Conservation (phyloP, 2,329 filamentous ascomycete species). For the Dactylellina cionopaga region DNA sequence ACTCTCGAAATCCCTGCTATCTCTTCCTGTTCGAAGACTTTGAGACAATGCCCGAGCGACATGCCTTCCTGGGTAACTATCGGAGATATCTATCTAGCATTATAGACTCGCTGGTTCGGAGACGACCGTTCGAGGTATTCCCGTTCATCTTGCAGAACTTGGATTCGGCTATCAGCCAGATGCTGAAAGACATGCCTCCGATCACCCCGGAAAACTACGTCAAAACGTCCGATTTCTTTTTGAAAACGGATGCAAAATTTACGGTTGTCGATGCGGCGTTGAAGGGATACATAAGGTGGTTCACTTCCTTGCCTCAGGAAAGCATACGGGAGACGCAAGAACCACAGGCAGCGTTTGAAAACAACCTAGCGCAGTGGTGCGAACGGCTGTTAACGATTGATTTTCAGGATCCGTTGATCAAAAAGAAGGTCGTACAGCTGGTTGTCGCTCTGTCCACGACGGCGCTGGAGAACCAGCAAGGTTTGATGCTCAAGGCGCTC, state of each 20-base stretch:
- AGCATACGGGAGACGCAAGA: constrained; percentile 60
- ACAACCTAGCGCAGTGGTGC: constrained; percentile 77
- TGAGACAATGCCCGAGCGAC: constrained; percentile 90
- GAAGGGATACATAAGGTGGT: constrained; percentile 88
- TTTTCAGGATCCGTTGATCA: constrained; percentile 85
- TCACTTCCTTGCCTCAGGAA: constrained; percentile 57
- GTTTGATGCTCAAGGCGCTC: constrained; percentile 86
- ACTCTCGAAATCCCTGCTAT: constrained; percentile 80
- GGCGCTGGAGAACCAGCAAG: constrained; percentile 78
- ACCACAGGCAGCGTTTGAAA: constrained; percentile 69
- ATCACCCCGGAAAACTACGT: constrained; percentile 73
- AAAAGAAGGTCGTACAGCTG: constrained; percentile 81
- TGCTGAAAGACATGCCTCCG: constrained; percentile 76
- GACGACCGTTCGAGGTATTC: constrained; percentile 84
- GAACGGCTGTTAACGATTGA: constrained; percentile 74
- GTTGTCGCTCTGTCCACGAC: constrained; percentile 86
- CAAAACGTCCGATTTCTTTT: constrained; percentile 75
- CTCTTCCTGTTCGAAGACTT: constrained; percentile 91
- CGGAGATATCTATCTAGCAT: constrained; percentile 86
- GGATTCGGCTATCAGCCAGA: constrained; percentile 75
- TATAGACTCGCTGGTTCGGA: constrained; percentile 84
- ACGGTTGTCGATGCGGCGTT: constrained; percentile 87
- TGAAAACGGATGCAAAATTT: constrained; percentile 87
- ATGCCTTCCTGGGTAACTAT: constrained; percentile 96
- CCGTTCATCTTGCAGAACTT: constrained; percentile 85